Evolutionary conservation across 1,284 basidiomycete genomes (phyloP), one percentile per base, ranked within the genome.

Genomic region (Marasmius fiardii): DNA sequence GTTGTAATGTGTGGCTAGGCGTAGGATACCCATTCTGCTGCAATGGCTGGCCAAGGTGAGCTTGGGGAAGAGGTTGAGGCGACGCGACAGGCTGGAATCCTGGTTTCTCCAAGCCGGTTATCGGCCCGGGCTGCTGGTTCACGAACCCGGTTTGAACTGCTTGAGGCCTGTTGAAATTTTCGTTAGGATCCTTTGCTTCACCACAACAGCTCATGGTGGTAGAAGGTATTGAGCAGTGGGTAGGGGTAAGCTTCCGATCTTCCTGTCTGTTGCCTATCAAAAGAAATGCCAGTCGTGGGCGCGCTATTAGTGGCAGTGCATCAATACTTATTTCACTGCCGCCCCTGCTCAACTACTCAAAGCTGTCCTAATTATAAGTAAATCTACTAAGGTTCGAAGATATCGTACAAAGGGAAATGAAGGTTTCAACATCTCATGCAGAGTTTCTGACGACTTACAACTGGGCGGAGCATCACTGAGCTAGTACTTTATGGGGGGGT

Each of bases 141-240:
- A 85, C 64, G 34, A 71, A 21, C 33, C 60, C 63, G 0, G 20
- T 51, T 34, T 18, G 64, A 49, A 58, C 23, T n/a, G 59, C 7
- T 16, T 16, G 56, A 1, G 61, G 55, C 4, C 67, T 59, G 63
- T 74, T 78, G 31, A 66, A 63, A 35, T 67, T 64, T 47, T 72
- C 70, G 39, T 67, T 70, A 41, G 48, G 61, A 52, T 64, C 65
- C 26, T 62, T 71, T 33, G 67, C 61, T 49, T 77, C 73, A 10
- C 83, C 84, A 65, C 85, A 87, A 65, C 85, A 87, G 54, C 78
- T 73, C 82, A 85, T 84, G 56, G 60, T 68, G 57, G 61, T 34
- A 12, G 14, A 48, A 53, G 48, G 35, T 21, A 7, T 16, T 23
- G 8, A 43, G 20, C 14, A 35, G 20, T 43, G 14, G 56, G 53